These are phyloP conservation scores for Arxiozyma slooffiae DNA, from an alignment of 1,139 yeast species.

Conservation along the genomic window DNA sequence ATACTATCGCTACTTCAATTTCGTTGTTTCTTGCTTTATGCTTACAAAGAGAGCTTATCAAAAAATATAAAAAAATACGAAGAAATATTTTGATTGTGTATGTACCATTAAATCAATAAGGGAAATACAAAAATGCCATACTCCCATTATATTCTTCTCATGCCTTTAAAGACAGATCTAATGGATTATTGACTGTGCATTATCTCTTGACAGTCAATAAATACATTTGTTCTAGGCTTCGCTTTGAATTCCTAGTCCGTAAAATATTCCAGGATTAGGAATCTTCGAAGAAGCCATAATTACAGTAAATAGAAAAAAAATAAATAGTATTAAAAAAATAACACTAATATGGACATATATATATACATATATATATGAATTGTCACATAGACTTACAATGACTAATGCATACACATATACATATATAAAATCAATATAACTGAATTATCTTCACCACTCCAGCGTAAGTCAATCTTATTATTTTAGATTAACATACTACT, in stretches of 20 bases:
- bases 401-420: not conserved
- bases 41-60: not conserved
- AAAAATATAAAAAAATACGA: constrained; percentile 1
- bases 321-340: too few species aligned
- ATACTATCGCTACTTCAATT: not conserved
- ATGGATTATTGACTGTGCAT: constrained; percentile 14
- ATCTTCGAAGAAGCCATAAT: constrained; percentile 60
- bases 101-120: constrained; percentile 19
- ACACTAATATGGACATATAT: too few species aligned
- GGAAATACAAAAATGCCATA: constrained; percentile 10
- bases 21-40: too few species aligned
- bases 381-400: not conserved
- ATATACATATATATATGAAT: not conserved
- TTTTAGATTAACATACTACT: too few species aligned
- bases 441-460: not conserved
- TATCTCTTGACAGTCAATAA: constrained; percentile 3
- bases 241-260: constrained; percentile 62
- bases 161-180: constrained; percentile 13
- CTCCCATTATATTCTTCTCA: constrained; percentile 7
- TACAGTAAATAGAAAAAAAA: not conserved
- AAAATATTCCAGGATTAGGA: constrained; percentile 35
- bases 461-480: not conserved
- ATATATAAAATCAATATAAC: not conserved
- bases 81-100: not conserved
- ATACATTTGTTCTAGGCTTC: constrained; percentile 44